phyloP scores from a whole-genome alignment of 306 rosid genomes.

The Citrullus amarus region DNA sequence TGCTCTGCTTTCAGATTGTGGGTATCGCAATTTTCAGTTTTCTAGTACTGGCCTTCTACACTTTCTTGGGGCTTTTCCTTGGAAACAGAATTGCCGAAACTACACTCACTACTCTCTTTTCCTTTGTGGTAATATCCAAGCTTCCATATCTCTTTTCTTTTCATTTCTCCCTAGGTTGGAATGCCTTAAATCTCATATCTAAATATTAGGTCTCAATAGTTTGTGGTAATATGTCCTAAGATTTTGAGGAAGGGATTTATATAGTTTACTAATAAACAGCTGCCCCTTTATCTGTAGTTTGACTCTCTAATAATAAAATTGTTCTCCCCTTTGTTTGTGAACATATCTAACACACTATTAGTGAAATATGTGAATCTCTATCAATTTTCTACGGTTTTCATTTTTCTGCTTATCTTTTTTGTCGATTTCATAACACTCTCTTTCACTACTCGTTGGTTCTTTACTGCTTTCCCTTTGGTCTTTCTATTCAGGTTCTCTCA shows the following conservation, averaged over 20 bases:
- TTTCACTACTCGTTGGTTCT: background rate
- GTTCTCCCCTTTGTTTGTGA: too few species aligned
- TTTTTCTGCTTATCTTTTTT: too few species aligned
- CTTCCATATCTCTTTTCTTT: background rate
- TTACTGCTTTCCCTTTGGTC: background rate
- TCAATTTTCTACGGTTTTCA: too few species aligned
- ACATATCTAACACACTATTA: too few species aligned
- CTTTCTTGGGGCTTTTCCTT: constrained; percentile 71
- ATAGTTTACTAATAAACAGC: too few species aligned
- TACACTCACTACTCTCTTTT: constrained; percentile 36
- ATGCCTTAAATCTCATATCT: too few species aligned
- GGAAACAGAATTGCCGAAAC: constrained; percentile 57
- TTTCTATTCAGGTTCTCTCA: constrained; percentile 32
- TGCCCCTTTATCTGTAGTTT: too few species aligned
- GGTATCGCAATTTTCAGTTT: constrained; percentile 57
- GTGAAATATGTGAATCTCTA: too few species aligned
- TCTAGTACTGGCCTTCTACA: constrained; percentile 55
- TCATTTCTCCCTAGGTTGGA: background rate
- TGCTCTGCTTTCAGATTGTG: constrained; percentile 37
- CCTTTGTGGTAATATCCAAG: constrained; percentile 34
- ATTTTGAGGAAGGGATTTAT: too few species aligned
- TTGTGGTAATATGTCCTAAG: too few species aligned
- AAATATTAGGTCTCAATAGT: too few species aligned
- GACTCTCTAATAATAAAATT: too few species aligned
- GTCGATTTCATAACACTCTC: background rate